Percentiles rank a stretch among this genome's conserved stretches.
These are phyloP conservation scores for Platanthera zijinensis DNA, from an alignment of 106 monocot species.

Conservation along the genomic window DNA sequence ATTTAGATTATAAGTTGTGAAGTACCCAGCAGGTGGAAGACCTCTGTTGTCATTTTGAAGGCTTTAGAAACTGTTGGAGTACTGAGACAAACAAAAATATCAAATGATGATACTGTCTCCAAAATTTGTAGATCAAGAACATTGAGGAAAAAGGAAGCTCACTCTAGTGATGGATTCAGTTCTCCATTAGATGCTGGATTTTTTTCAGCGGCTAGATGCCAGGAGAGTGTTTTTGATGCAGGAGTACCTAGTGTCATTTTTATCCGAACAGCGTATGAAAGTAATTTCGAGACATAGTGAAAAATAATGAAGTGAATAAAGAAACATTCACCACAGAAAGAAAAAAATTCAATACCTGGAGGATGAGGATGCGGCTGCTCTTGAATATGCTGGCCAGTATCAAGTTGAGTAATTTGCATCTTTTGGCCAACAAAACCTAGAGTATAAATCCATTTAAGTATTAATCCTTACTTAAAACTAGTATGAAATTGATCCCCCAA, in stretches of 20 bases:
- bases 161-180: constrained; percentile 21
- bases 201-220: constrained; percentile 70
- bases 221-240: constrained; percentile 70
- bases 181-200: constrained; percentile 29
- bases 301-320: not conserved
- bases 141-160: constrained; percentile 1
- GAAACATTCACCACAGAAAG: not conserved
- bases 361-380: constrained; percentile 37
- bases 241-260: constrained; percentile 18
- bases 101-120: not conserved
- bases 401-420: constrained; percentile 16
- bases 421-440: constrained; percentile 39
- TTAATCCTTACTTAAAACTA: not conserved
- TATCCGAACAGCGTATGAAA: not conserved
- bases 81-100: constrained; percentile 18
- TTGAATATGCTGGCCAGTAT: constrained; percentile 18
- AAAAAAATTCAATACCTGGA: constrained; percentile 29
- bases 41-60: constrained; percentile 32
- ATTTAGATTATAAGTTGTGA: not conserved
- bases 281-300: not conserved
- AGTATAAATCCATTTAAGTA: not conserved
- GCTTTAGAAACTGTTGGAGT: constrained; percentile 17
- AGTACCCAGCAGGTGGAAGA: constrained; percentile 42
- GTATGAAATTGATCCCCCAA: not conserved
- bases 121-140: not conserved